phyloP scores from a whole-genome alignment of 106 monocot species.

The Phalaenopsis equestris region DNA sequence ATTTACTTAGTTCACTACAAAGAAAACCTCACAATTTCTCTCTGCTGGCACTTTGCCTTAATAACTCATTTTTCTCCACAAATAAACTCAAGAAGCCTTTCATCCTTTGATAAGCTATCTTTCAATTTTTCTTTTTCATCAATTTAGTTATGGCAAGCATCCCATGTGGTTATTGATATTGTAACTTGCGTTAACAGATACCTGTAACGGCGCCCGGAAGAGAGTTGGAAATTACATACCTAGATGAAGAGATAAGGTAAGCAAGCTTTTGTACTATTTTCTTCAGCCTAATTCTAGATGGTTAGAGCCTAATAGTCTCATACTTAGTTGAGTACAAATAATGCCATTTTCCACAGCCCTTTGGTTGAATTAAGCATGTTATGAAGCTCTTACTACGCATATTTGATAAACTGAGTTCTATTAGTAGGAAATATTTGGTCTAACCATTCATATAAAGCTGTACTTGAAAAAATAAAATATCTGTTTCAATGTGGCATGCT shows the following conservation, averaged over 20 bases:
- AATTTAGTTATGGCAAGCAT: not conserved
- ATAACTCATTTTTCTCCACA: not conserved
- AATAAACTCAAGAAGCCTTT: not conserved
- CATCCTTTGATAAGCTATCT: not conserved
- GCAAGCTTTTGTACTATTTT: constrained; percentile 6
- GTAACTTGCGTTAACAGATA: constrained; percentile 23
- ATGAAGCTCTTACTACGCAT: too few relatives aligned
- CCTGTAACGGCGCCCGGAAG: constrained; percentile 56
- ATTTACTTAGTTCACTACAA: not conserved
- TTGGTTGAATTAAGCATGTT: too few relatives aligned
- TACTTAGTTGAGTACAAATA: not conserved
- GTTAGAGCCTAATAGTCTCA: not conserved
- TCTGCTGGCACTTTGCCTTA: not conserved
- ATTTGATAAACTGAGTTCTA: too few relatives aligned
- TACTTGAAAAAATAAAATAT: too few relatives aligned
- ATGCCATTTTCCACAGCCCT: not conserved
- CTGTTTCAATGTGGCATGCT: too few relatives aligned
- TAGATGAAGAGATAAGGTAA: constrained; percentile 69
- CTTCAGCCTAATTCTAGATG: too few relatives aligned
- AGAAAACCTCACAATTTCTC: not conserved
- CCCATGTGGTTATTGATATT: too few relatives aligned
- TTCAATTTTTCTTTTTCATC: not conserved
- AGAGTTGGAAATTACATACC: constrained; percentile 61
- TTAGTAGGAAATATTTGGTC: too few relatives aligned
- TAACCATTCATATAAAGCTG: too few relatives aligned